Conservation (phyloP, 78 protist species). For the Chrysochromulina parva region DNA sequence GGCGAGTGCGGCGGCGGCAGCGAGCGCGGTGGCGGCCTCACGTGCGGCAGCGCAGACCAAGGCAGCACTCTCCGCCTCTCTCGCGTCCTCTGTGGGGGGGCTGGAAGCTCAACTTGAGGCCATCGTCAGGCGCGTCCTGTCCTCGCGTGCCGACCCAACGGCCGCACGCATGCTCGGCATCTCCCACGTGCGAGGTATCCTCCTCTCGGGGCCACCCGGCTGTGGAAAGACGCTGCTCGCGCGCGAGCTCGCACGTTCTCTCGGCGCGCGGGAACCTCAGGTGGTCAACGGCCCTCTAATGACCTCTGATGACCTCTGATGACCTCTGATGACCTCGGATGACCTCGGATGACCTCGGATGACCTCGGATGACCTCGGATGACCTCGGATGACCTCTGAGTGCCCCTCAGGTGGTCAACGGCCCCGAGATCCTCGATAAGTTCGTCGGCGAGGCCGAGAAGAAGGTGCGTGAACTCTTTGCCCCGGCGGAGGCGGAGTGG, state of each 20-base stretch:
- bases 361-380: too few species aligned
- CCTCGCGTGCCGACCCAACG: conserved; percentile 3
- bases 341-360: too few species aligned
- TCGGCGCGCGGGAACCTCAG: conserved; percentile 39
- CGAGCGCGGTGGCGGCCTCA: too few species aligned
- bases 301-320: too few species aligned
- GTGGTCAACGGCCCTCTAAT: background rate
- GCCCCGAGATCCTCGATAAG: conserved; percentile 56
- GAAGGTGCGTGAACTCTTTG: conserved; percentile 54
- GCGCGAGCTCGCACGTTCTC: conserved; percentile 29
- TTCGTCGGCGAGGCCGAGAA: conserved; percentile 56
- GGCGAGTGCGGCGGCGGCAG: background rate
- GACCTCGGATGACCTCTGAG: too few species aligned
- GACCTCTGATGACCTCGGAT: too few species aligned
- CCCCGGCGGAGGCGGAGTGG: conserved; percentile 51
- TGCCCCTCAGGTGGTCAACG: conserved; percentile 17
- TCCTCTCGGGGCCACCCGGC: conserved; percentile 57
- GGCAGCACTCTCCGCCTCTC: background rate
- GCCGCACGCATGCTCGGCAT: conserved; percentile 7
- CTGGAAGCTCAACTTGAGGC: conserved; percentile 28
- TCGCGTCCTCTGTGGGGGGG: conserved; percentile 5
- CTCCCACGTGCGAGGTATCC: background rate
- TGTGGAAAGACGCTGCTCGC: conserved; percentile 66
- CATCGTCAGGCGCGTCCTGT: conserved; percentile 36
- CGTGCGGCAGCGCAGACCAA: too few species aligned